Base-by-base conservation (phyloP, 2,329 filamentous ascomycete genomes). In the Beauveria australis region DNA sequence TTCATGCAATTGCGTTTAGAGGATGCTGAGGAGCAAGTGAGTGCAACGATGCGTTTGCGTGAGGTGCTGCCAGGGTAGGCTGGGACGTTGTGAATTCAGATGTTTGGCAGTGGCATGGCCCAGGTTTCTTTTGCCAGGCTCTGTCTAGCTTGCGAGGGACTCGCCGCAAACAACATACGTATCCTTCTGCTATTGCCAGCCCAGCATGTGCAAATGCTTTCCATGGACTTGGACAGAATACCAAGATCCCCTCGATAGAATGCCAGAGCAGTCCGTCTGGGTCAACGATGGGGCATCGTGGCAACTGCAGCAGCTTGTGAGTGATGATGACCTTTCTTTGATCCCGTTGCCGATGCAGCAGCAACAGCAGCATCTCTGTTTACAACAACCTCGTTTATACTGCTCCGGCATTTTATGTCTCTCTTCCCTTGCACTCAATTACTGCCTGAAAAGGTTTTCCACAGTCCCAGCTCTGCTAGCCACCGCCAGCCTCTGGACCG, bases 181-280 rank as follows among this genome's bases (percentile, higher is more conserved):
- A n/a, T 28, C 4, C 62, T 60, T 60, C 19, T 40, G 3, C 9
- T 19, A n/a, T 55, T 43, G 52, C 53, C 22, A 44, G 37, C 9
- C 28, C 48, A 51, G 22, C 7, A 83, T 84, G 81, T 84, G 81
- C 66, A 72, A 82, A 5, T 81, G 79, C 66, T 82, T 81, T 70
- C 76, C 79, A 0, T 78, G 68, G 78, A 80, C 68, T 62, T 80
- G 69, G 74, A 78, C 68, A 68, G 78, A 82, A 62, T 76, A 78
- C 37, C 75, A 78, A 62, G 73, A 75, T 61, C 69, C 73, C 5
- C 56, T 74, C 14, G 74, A 76, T 49, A 62, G 64, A 28, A 65
- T 75, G 65, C 73, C 74, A 1, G 65, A 71, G 63, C 77, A 78
- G 56, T 76, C 75, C 14, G 68, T 73, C 28, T 81, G 78, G 77